Conservation (phyloP, 805 yeast species). For the Maudiozyma saulgeensis region DNA sequence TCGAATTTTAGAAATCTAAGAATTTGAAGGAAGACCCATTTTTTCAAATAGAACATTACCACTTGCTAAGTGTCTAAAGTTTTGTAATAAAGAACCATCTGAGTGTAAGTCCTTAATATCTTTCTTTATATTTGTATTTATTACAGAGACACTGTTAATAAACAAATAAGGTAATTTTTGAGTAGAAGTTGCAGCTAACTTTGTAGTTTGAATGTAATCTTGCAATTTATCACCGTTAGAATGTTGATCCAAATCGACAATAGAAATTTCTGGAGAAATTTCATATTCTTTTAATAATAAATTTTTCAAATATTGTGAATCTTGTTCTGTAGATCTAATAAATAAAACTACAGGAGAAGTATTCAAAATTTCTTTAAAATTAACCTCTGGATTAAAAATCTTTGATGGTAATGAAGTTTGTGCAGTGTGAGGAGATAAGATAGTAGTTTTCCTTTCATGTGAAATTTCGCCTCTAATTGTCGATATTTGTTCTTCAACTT, state of each 20-base stretch:
- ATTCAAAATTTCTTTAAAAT: slow-evolving; percentile 43
- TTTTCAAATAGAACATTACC: slow-evolving; percentile 16
- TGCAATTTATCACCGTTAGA: slow-evolving; percentile 64
- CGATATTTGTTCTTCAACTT: slow-evolving; percentile 12
- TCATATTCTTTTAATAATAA: slow-evolving; percentile 54
- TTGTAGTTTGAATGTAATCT: slow-evolving; percentile 37
- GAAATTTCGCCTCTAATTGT: slow-evolving; percentile 10
- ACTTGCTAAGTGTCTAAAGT: slow-evolving; percentile 12
- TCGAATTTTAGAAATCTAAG: slow-evolving; percentile 3
- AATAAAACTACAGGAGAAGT: slow-evolving; percentile 60
- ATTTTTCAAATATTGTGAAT: slow-evolving; percentile 55
- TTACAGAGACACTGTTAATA: slow-evolving; percentile 18
- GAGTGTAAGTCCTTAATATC: slow-evolving; percentile 10
- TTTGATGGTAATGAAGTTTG: background rate
- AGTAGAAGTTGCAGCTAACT: slow-evolving; percentile 1
- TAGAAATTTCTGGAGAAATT: slow-evolving; percentile 58
- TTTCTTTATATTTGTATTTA: slow-evolving; percentile 3
- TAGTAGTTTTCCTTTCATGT: background rate
- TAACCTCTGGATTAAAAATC: slow-evolving; percentile 1
- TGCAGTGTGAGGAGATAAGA: background rate
- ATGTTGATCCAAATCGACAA: slow-evolving; percentile 77
- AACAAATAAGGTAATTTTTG: slow-evolving; percentile 17
- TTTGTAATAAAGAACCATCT: slow-evolving; percentile 12
- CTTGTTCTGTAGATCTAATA: slow-evolving; percentile 48
- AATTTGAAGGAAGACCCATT: slow-evolving; percentile 20